These are phyloP conservation scores for Catharanthus roseus DNA, from an alignment of 257 asterid species.

Conservation along the genomic window DNA sequence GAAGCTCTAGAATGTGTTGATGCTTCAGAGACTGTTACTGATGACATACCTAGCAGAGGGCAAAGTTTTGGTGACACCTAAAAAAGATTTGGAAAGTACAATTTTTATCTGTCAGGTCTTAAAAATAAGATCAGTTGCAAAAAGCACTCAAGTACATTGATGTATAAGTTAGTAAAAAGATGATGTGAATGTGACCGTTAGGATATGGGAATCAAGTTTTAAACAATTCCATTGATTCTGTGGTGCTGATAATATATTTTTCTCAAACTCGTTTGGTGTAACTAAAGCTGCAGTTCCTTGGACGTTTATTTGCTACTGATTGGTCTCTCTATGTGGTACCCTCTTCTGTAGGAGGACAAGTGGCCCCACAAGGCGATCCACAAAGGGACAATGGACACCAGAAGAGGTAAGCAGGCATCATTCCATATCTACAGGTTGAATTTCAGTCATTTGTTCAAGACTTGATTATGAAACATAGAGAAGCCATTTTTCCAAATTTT, in stretches of 20 bases:
- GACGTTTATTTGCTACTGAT: conserved; percentile 2
- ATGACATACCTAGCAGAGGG: background rate
- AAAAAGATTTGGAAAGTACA: background rate
- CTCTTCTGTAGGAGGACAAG: conserved; percentile 65
- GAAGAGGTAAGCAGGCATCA: conserved; percentile 65
- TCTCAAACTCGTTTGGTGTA: background rate
- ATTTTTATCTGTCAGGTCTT: background rate
- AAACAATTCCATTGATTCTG: background rate
- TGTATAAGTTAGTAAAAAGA: background rate
- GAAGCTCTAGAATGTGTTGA: background rate
- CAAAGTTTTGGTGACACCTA: background rate
- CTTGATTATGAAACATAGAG: background rate
- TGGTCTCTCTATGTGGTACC: conserved; percentile 3
- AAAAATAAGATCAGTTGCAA: background rate
- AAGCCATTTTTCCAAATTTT: background rate
- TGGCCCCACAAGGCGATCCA: conserved; percentile 97
- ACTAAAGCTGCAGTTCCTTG: background rate
- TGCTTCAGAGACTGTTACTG: background rate
- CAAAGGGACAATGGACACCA: conserved; percentile 97
- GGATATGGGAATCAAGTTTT: too few relatives aligned
- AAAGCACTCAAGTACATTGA: background rate
- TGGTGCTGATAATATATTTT: background rate
- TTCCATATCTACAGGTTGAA: background rate
- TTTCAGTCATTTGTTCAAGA: conserved; percentile 1
- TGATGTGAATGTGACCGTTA: background rate